phyloP scores from a whole-genome alignment of 305 asterid species.

The Coffea humblotiana region DNA sequence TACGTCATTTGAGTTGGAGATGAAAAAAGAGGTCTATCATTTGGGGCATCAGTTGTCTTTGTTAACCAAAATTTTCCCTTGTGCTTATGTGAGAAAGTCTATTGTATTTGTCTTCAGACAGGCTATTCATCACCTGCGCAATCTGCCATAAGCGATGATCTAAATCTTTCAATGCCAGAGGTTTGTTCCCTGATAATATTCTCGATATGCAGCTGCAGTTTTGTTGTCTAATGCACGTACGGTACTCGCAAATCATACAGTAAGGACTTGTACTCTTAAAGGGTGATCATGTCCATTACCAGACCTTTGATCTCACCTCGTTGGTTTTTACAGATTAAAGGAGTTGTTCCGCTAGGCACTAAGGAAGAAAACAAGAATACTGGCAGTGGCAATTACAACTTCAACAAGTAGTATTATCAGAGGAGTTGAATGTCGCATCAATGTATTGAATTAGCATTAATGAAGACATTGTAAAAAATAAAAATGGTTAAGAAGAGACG shows the following conservation, averaged over 20 bases:
- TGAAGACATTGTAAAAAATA: too few relatives aligned
- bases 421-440: too few relatives aligned
- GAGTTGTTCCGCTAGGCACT: too few relatives aligned
- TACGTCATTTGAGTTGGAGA: neutral
- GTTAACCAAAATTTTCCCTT: neutral
- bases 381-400: too few relatives aligned
- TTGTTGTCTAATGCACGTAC: neutral
- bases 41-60: neutral
- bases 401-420: too few relatives aligned
- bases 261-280: too few relatives aligned
- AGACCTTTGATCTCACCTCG: too few relatives aligned
- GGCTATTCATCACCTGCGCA: constrained; percentile 95
- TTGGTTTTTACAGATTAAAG: too few relatives aligned
- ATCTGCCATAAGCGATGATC: constrained; percentile 65
- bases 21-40: neutral
- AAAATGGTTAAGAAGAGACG: too few relatives aligned
- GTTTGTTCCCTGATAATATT: constrained; percentile 32
- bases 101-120: constrained; percentile 40
- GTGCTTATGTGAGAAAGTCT: neutral
- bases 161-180: constrained; percentile 79
- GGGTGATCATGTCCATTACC: too few relatives aligned
- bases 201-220: neutral
- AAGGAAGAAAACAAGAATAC: too few relatives aligned
- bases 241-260: neutral
- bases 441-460: too few relatives aligned